phyloP scores from a whole-genome alignment of 257 asterid genomes.

The Linderniella brevidens region DNA sequence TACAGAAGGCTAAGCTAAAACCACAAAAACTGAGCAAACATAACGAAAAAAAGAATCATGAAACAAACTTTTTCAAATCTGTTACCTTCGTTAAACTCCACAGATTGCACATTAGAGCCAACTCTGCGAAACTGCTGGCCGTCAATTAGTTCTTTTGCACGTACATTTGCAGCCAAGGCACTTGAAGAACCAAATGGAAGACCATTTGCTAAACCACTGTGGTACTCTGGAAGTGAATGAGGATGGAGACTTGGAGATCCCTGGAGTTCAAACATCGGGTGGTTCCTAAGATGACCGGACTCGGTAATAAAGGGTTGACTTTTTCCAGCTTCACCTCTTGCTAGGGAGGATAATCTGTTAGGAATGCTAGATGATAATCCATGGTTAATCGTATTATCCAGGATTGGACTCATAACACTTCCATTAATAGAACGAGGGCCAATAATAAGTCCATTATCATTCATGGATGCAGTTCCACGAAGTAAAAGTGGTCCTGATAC shows the following conservation, averaged over 20 bases:
- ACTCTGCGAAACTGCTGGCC: conserved; percentile 49
- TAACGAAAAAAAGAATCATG: too few species aligned
- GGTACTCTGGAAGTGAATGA: conserved; percentile 75
- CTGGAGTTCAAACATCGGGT: conserved; percentile 41
- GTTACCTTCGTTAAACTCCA: conserved; percentile 57
- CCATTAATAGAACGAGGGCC: conserved; percentile 38
- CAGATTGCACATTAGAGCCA: conserved; percentile 36
- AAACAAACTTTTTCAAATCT: too few species aligned
- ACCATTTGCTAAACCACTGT: conserved; percentile 52
- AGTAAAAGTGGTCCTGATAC: conserved; percentile 35
- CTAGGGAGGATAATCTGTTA: conserved; percentile 38
- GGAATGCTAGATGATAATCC: conserved; percentile 56
- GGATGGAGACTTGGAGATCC: conserved; percentile 46
- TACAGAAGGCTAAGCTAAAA: too few species aligned
- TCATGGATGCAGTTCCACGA: conserved; percentile 26
- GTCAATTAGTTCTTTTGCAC: conserved; percentile 31
- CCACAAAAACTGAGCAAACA: too few species aligned
- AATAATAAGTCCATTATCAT: conserved; percentile 30
- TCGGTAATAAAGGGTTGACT: conserved; percentile 31
- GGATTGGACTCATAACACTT: conserved; percentile 24
- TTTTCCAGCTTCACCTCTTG: conserved; percentile 43
- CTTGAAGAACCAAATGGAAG: conserved; percentile 53
- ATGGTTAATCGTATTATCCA: conserved; percentile 40
- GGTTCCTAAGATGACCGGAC: conserved; percentile 36
- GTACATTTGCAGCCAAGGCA: conserved; percentile 35